A percentile compares a stretch with the other conserved stretches of the same genome.
Evolutionary conservation across 352 stramenopile genomes (phyloP).

Genomic region (Pythium utonaiense): DNA sequence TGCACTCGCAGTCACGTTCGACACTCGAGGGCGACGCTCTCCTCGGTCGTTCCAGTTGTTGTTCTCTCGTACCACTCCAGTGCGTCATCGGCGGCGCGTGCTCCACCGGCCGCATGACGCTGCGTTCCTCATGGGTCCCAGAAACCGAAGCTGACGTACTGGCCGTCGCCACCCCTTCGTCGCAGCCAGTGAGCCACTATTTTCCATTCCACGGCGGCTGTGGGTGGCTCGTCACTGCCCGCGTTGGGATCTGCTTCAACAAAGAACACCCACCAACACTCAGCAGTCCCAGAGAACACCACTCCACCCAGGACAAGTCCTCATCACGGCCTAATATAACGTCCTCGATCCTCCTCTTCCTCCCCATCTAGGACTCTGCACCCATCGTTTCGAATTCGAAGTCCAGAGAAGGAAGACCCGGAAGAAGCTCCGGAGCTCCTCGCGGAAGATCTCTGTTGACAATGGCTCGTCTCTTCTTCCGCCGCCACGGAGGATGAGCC

Average conservation of each 20-base stretch:
- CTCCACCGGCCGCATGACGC: too few relatives aligned
- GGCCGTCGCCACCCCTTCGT: not conserved
- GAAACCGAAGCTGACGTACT: not conserved
- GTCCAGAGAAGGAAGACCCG: slow-evolving; percentile 12
- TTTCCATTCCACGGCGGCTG: not conserved
- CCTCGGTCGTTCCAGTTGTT: too few relatives aligned
- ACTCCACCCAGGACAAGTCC: not conserved
- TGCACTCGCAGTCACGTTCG: too few relatives aligned
- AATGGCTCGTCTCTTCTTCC: not conserved
- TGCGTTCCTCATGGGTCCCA: not conserved
- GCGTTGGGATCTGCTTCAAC: slow-evolving; percentile 11
- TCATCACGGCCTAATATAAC: not conserved
- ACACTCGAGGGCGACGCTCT: too few relatives aligned
- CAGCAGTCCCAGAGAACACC: slow-evolving; percentile 3
- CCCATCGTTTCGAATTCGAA: slow-evolving; percentile 8
- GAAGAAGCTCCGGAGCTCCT: not conserved
- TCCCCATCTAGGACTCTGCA: not conserved
- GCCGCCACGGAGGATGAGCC: not conserved
- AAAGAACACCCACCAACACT: slow-evolving; percentile 17
- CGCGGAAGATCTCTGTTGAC: slow-evolving; percentile 3
- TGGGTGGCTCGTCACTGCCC: not conserved
- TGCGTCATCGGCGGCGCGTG: too few relatives aligned
- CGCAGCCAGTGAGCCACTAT: slow-evolving; percentile 2
- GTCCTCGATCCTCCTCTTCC: not conserved
- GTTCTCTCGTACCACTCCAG: too few relatives aligned